Conservation (phyloP, 2,329 filamentous ascomycete species). For the Stagonosporopsis cucurbitacearum region DNA sequence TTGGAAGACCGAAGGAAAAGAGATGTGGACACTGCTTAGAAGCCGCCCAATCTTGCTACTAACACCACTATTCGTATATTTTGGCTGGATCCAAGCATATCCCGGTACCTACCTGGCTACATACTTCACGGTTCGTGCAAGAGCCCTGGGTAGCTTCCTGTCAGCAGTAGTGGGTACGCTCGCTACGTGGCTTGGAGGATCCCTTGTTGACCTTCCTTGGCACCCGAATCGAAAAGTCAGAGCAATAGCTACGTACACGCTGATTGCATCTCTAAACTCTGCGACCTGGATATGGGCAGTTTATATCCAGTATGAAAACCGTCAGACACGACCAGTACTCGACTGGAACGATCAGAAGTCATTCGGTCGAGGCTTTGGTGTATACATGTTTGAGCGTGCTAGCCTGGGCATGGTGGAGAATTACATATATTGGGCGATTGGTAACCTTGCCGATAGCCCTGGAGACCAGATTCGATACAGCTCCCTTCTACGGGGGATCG, state of each 20-base stretch:
- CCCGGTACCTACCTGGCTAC: not conserved
- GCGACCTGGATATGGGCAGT: not conserved
- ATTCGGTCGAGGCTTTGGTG: not conserved
- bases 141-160: not conserved
- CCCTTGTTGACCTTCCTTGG: not conserved
- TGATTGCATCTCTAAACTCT: not conserved
- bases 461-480: not conserved
- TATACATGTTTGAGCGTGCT: not conserved
- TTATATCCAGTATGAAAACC: not conserved
- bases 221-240: not conserved
- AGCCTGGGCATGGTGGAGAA: conserved; percentile 1
- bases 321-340: not conserved
- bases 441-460: not conserved
- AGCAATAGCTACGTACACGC: not conserved
- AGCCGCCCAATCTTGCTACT: not conserved
- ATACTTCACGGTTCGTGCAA: not conserved
- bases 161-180: not conserved
- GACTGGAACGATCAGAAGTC: not conserved
- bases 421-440: not conserved
- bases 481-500: not conserved
- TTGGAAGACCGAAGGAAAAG: not conserved
- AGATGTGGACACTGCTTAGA: not conserved
- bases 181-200: not conserved
- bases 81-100: not conserved
- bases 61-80: not conserved